phyloP scores from a whole-genome alignment of 495 filamentous ascomycete genomes.

The Neurospora africana region DNA sequence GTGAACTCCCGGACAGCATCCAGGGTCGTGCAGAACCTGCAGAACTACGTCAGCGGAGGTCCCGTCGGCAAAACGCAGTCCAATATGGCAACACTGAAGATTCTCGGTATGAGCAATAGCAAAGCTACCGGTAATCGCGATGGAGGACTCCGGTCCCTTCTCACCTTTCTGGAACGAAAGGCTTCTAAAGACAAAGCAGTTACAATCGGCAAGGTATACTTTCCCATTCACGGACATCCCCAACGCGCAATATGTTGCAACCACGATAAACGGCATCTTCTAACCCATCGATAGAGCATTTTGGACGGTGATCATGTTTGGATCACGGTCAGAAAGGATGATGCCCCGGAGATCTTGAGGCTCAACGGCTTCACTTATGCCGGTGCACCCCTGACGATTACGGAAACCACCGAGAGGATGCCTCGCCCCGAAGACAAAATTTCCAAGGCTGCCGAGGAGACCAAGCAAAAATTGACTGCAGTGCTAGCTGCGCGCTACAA shows the following conservation, averaged over 20 bases:
- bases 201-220: slow-evolving; percentile 78
- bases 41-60: slow-evolving; percentile 1
- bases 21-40: slow-evolving; percentile 14
- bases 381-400: slow-evolving; percentile 46
- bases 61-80: slow-evolving; percentile 9
- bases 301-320: slow-evolving; percentile 59
- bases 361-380: slow-evolving; percentile 58
- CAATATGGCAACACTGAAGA: slow-evolving; percentile 35
- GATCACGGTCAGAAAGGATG: slow-evolving; percentile 53
- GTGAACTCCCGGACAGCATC: slow-evolving; percentile 7
- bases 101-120: slow-evolving; percentile 66
- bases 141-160: slow-evolving; percentile 57
- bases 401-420: slow-evolving; percentile 21
- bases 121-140: slow-evolving; percentile 60
- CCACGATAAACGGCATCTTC: slow-evolving; percentile 38
- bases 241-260: slow-evolving; percentile 4
- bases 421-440: slow-evolving; percentile 16
- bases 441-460: slow-evolving; percentile 33
- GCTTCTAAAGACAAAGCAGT: slow-evolving; percentile 47
- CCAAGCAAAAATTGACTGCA: slow-evolving; percentile 30
- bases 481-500: slow-evolving; percentile 71
- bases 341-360: slow-evolving; percentile 48
- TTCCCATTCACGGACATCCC: slow-evolving; percentile 4
- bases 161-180: slow-evolving; percentile 78
- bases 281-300: slow-evolving; percentile 63